A percentile compares a stretch with the other conserved stretches of the same genome.
These are phyloP conservation scores for Alternaria brassicae DNA, from an alignment of 2,329 filamentous ascomycete species.

Conservation along the genomic window DNA sequence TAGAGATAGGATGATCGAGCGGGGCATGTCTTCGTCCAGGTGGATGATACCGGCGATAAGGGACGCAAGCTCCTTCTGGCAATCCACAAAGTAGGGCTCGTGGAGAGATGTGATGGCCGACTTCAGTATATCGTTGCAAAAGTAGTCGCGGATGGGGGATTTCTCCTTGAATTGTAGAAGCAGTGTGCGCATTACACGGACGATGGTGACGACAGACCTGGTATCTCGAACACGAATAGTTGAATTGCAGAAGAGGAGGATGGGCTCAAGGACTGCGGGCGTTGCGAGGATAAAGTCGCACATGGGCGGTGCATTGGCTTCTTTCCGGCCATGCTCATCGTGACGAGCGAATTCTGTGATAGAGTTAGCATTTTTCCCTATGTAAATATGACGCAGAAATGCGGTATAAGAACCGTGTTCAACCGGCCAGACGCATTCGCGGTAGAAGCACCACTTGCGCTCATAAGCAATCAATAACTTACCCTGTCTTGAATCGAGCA, in stretches of 20 bases:
- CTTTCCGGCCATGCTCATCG: constrained; percentile 45
- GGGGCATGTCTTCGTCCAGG: constrained; percentile 76
- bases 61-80: constrained; percentile 88
- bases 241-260: constrained; percentile 91
- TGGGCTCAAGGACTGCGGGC: constrained; percentile 79
- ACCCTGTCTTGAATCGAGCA: constrained; percentile 72
- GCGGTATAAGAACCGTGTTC: not conserved
- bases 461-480: constrained; percentile 8
- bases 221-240: constrained; percentile 89
- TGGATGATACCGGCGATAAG: constrained; percentile 86
- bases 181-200: constrained; percentile 84
- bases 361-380: not conserved
- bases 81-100: constrained; percentile 95
- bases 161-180: constrained; percentile 74
- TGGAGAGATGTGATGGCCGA: constrained; percentile 89
- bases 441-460: not conserved
- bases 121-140: constrained; percentile 86
- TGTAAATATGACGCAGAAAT: not conserved
- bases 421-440: not conserved
- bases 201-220: constrained; percentile 83
- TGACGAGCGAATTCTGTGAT: constrained; percentile 38
- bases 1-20: constrained; percentile 77
- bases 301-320: constrained; percentile 65
- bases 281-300: constrained; percentile 83
- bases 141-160: constrained; percentile 78